Evolutionary conservation across 768 basidiomycete genomes (phyloP), one percentile per base, ranked within the genome.

Genomic region (Suillus occidentalis): DNA sequence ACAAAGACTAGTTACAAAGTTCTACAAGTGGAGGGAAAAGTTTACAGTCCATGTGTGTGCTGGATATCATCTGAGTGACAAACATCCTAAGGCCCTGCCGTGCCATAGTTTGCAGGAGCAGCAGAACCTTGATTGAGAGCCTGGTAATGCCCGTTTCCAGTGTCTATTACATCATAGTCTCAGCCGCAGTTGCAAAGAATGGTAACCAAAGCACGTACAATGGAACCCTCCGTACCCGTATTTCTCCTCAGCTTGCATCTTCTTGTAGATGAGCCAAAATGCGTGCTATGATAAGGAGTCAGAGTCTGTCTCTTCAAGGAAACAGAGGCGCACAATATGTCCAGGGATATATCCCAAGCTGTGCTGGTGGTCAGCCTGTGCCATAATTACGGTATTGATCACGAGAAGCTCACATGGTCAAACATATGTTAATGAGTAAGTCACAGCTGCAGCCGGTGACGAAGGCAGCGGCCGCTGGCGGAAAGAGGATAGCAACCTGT

Each of bases 231-330:
- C 92, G 6, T 73, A 77, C 14, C 94, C 94, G 71, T 92, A 96
- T 49, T 81, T 83, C 70, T 93, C 92, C 70, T 93, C 91, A 0
- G 93, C 94, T 70, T 91, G 83, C 84, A 94, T 94, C 84, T 90
- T 91, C 84, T 84, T 89, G 80, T 94, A 94, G 63, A 95, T 94
- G 61, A 96, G 83, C 90, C 90, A 94, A 79, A 94, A 94, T 2
- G 92, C 90, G 72, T 95, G 92, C 85, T 86, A 61, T 6, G 42
- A 52, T 47, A 37, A 39, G 10, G 37, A 37, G 22, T 67, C 52
- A 55, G 53, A n/a, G 20, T 55, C 39, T 45, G 42, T 20, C 57
- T 42, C 37, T 63, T 45, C 36, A 45, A 53, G 31, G 18, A 16
- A 40, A 43, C 14, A 5, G 16, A 6, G 42, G 73, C 83, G 65